A percentile compares a stretch with the other conserved stretches of the same genome.
These are phyloP conservation scores for Penicillium sp. DNA, from an alignment of 2,329 filamentous ascomycete species.

Conservation along the genomic window DNA sequence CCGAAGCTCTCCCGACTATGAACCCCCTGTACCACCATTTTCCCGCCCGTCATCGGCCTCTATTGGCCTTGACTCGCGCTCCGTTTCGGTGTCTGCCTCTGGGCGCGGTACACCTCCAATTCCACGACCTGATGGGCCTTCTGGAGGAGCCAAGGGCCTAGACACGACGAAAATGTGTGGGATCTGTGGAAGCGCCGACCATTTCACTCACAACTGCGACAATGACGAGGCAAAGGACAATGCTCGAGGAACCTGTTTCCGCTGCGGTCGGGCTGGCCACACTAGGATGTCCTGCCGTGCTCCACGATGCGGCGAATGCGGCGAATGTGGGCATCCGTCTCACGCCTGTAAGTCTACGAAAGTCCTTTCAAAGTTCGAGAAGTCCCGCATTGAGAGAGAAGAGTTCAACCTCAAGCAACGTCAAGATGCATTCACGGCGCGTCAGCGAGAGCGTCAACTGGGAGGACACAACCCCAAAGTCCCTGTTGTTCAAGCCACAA, in stretches of 20 bases:
- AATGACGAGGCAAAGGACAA: conserved; percentile 42
- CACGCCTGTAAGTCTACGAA: conserved; percentile 35
- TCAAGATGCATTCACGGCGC: conserved; percentile 37
- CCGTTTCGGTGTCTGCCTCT: conserved; percentile 27
- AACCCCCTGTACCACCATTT: conserved; percentile 23
- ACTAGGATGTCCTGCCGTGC: conserved; percentile 38
- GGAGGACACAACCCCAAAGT: conserved; percentile 47
- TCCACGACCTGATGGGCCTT: conserved; percentile 36
- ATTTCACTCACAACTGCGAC: conserved; percentile 47
- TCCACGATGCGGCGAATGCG: conserved; percentile 46
- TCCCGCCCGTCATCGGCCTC: conserved; percentile 34
- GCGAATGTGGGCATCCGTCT: conserved; percentile 43
- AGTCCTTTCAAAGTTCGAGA: conserved; percentile 38
- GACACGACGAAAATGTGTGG: conserved; percentile 44
- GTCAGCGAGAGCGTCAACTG: conserved; percentile 42
- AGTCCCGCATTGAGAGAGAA: conserved; percentile 34
- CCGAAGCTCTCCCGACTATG: conserved; percentile 9
- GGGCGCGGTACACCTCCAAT: conserved; percentile 25
- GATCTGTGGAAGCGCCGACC: conserved; percentile 47
- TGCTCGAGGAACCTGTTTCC: conserved; percentile 40
- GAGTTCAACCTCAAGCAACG: conserved; percentile 36
- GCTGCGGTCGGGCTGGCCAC: conserved; percentile 44
- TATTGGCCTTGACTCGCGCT: conserved; percentile 15
- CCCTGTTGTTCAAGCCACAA: conserved; percentile 37
- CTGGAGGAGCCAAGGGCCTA: conserved; percentile 44